A percentile compares a stretch with the other conserved stretches of the same genome.
Conservation (phyloP, 2,329 filamentous ascomycete genomes). For the Verticillium nonalfalfae region DNA sequence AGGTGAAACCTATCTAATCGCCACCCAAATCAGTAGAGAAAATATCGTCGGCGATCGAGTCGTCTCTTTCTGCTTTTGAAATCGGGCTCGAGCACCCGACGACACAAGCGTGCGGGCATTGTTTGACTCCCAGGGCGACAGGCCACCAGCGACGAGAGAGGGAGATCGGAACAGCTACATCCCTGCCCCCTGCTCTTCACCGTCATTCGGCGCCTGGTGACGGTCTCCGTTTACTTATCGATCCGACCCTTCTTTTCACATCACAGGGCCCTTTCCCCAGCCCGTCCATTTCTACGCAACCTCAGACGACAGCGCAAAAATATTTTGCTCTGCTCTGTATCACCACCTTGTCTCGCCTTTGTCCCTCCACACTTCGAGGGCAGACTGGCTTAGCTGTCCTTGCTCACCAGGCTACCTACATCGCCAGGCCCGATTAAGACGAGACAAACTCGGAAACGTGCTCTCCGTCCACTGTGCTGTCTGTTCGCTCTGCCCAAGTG, state of each 20-base stretch:
- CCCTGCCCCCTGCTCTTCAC: conserved; percentile 1
- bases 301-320: not conserved
- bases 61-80: not conserved
- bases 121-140: not conserved
- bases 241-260: not conserved
- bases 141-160: not conserved
- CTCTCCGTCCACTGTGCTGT: not conserved
- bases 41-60: not conserved
- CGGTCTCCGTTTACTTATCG: not conserved
- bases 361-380: not conserved
- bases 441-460: not conserved
- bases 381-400: not conserved
- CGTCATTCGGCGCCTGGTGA: not conserved
- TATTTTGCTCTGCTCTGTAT: not conserved
- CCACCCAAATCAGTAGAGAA: not conserved
- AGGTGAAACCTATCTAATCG: not conserved
- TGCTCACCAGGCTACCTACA: not conserved
- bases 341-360: not conserved
- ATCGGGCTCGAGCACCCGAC: not conserved
- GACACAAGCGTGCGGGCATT: not conserved
- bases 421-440: not conserved
- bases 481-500: not conserved
- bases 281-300: not conserved
- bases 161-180: not conserved
- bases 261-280: not conserved